A percentile compares a stretch with the other conserved stretches of the same genome.
phyloP scores from a whole-genome alignment of 2,329 filamentous ascomycete species.

The Sordariomycetes sp. region DNA sequence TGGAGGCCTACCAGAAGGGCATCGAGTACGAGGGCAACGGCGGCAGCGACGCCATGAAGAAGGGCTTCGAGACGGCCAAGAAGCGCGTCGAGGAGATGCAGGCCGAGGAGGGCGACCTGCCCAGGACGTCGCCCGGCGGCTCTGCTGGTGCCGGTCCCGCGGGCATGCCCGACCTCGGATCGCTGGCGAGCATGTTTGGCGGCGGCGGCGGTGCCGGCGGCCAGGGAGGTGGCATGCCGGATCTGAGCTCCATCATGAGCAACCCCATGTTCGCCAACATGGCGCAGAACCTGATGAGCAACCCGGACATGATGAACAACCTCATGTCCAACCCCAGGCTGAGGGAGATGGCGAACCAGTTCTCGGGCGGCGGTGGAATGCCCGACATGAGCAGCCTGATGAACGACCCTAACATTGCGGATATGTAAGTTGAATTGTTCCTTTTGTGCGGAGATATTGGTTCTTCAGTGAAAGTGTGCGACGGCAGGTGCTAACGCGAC shows the following conservation, averaged over 20 bases:
- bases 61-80: conserved; percentile 90
- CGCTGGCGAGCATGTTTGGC: conserved; percentile 65
- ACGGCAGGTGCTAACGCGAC: background rate
- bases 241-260: conserved; percentile 79
- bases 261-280: conserved; percentile 98
- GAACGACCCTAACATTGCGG: conserved; percentile 84
- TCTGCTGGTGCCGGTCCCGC: conserved; percentile 43
- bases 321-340: conserved; percentile 91
- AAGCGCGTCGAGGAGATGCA: conserved; percentile 75
- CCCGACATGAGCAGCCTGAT: conserved; percentile 80
- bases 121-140: conserved; percentile 41
- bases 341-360: conserved; percentile 76
- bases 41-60: conserved; percentile 94
- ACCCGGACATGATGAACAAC: conserved; percentile 84
- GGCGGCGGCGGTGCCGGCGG: conserved; percentile 53
- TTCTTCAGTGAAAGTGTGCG: too few relatives aligned
- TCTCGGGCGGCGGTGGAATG: conserved; percentile 67
- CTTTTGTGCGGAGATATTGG: background rate
- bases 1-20: conserved; percentile 89
- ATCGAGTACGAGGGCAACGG: conserved; percentile 92
- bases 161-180: conserved; percentile 63
- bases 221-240: conserved; percentile 83
- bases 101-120: conserved; percentile 23
- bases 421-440: conserved; percentile 61
- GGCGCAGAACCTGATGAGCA: conserved; percentile 96